Percentiles rank a stretch among this genome's conserved stretches.
Conservation (phyloP, 2,329 filamentous ascomycete species). For the Neofusicoccum umdonicola region DNA sequence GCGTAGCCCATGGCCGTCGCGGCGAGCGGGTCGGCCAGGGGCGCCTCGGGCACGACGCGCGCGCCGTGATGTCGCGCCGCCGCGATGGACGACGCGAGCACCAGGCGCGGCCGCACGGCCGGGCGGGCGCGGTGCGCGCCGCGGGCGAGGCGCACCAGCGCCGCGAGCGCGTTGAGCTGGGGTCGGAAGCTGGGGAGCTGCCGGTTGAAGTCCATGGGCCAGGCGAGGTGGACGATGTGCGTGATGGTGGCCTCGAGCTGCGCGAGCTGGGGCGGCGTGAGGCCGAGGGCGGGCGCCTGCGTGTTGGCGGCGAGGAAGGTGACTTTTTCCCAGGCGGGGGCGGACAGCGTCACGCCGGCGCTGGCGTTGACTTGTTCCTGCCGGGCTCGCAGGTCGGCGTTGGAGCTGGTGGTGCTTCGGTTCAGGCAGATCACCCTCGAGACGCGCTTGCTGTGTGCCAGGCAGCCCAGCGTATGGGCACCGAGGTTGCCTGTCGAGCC, state of each 20-base stretch:
- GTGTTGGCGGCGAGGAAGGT: not conserved
- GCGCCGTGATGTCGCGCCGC: not conserved
- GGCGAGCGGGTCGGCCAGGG: not conserved
- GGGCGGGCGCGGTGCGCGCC: not conserved
- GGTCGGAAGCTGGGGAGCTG: not conserved
- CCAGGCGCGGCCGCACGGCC: not conserved
- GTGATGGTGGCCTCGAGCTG: not conserved
- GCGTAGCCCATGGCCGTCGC: slow-evolving; percentile 13
- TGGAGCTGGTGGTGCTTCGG: not conserved
- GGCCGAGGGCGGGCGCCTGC: not conserved
- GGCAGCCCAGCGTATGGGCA: not conserved
- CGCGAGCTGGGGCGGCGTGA: not conserved
- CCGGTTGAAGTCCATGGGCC: slow-evolving; percentile 18
- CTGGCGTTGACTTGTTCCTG: not conserved
- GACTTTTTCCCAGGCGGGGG: not conserved
- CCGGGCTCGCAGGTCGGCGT: not conserved
- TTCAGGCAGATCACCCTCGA: not conserved
- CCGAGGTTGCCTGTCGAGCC: slow-evolving; percentile 3
- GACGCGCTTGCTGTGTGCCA: not conserved
- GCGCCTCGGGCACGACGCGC: not conserved
- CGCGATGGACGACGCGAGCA: not conserved
- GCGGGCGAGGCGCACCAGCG: not conserved
- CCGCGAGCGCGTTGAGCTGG: not conserved
- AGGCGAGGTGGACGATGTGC: slow-evolving; percentile 15
- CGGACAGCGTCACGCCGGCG: not conserved